Percentiles rank a stretch among this genome's conserved stretches.
Evolutionary conservation across 2,329 filamentous ascomycete species (phyloP).

Genomic region (Fusarium staphyleae): DNA sequence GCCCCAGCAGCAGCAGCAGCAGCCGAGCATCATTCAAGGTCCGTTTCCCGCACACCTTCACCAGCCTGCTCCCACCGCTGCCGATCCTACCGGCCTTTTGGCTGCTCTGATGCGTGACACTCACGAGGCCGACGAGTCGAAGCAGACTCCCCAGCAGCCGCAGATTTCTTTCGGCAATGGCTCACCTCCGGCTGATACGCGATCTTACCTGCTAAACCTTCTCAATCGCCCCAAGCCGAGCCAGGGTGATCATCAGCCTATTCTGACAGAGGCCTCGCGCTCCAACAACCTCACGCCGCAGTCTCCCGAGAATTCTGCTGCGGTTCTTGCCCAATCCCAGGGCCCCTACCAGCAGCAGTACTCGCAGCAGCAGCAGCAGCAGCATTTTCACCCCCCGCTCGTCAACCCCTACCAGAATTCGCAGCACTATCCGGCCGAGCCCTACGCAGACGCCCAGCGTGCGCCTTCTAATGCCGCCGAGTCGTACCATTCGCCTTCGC

Average conservation of each 20-base stretch:
- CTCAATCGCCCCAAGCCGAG: slow-evolving; percentile 79
- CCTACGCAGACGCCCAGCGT: slow-evolving; percentile 37
- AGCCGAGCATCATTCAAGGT: slow-evolving; percentile 30
- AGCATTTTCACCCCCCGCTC: slow-evolving; percentile 38
- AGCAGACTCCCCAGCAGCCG: slow-evolving; percentile 35
- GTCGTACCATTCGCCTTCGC: slow-evolving; percentile 39
- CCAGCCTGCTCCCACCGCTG: slow-evolving; percentile 62
- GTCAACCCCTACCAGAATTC: slow-evolving; percentile 31
- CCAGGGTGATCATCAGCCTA: slow-evolving; percentile 59
- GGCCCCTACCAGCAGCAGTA: slow-evolving; percentile 43
- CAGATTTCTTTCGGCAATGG: slow-evolving; percentile 54
- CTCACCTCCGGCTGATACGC: slow-evolving; percentile 71
- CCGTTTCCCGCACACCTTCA: slow-evolving; percentile 55
- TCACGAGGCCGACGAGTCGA: slow-evolving; percentile 56
- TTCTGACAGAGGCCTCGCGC: slow-evolving; percentile 52
- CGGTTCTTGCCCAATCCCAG: slow-evolving; percentile 42
- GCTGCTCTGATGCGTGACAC: slow-evolving; percentile 67
- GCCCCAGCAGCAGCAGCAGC: slow-evolving; percentile 28
- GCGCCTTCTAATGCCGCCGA: slow-evolving; percentile 37
- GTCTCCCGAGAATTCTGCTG: slow-evolving; percentile 45
- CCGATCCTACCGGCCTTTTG: slow-evolving; percentile 64
- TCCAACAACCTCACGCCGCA: slow-evolving; percentile 55
- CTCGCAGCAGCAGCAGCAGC: slow-evolving; percentile 26
- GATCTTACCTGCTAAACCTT: slow-evolving; percentile 85
- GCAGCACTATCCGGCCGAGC: slow-evolving; percentile 40